A percentile compares a stretch with the other conserved stretches of the same genome.
These are phyloP conservation scores for Plicaturopsis crispa DNA, from an alignment of 768 basidiomycete genomes.

Conservation along the genomic window DNA sequence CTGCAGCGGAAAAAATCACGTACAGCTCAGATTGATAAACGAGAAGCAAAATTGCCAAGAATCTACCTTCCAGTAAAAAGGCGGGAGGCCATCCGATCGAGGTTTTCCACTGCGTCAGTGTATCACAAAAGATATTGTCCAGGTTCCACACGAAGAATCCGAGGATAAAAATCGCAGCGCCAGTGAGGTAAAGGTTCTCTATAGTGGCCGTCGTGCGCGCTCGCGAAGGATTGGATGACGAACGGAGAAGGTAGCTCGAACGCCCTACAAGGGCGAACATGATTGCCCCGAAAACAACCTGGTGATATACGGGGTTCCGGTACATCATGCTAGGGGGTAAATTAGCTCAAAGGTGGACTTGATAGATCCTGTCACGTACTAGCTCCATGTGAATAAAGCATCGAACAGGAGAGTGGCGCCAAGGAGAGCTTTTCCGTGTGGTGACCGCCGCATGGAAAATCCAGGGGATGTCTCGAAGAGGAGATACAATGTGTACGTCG, in stretches of 20 bases:
- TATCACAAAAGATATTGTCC: constrained; percentile 69
- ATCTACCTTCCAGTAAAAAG: constrained; percentile 55
- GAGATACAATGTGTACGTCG: constrained; percentile 51
- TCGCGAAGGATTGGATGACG: constrained; percentile 27
- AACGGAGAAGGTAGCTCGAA: constrained; percentile 42
- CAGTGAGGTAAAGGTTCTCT: constrained; percentile 39
- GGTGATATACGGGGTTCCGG: constrained; percentile 77
- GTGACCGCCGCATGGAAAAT: constrained; percentile 23
- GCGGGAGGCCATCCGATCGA: constrained; percentile 56
- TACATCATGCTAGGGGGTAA: constrained; percentile 40
- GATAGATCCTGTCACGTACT: constrained; percentile 40
- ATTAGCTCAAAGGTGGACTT: not conserved
- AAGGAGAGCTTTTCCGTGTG: constrained; percentile 28
- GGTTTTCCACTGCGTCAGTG: constrained; percentile 48
- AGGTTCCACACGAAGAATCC: constrained; percentile 77
- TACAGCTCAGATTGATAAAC: not conserved
- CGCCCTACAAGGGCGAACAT: constrained; percentile 42
- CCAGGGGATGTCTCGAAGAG: constrained; percentile 52
- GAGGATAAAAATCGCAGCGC: constrained; percentile 46
- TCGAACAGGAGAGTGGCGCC: constrained; percentile 38
- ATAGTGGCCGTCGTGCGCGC: constrained; percentile 36
- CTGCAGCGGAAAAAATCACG: constrained; percentile 10
- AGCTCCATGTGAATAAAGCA: constrained; percentile 59
- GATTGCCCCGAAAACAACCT: constrained; percentile 60
- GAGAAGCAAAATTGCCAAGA: too few relatives aligned